Base-by-base conservation (phyloP, 108 stramenopile species). In the Skeletonema tropicum region DNA sequence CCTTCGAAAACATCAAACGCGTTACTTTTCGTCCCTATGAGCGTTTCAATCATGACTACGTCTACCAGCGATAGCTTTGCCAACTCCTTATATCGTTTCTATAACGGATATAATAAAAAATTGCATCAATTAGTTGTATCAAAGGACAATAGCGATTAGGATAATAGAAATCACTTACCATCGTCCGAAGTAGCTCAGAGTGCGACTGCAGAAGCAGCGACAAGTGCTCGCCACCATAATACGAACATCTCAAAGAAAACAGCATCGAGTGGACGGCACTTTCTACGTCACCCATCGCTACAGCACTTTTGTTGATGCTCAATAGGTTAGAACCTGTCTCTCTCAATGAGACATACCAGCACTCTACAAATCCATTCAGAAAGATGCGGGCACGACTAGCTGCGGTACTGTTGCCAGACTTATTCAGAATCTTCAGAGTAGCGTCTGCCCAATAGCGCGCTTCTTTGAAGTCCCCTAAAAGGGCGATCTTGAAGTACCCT, bases 141-240 rank as follows among this genome's bases (percentile, higher is more conserved):
- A 14, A 12, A 41, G 39, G 39, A 41, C 3, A 14, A 12, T 1
- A 41, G 39, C 12, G 13, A 29, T 29, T 29, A 29, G 26, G 26
- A 29, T 10, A 12, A 10, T 10, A 39, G 23, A 7, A 9, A 68
- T 2, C 31, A 36, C 52, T 55, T 23, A 55, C 52, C 52, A 55
- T 55, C 25, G 52, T 23, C 52, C 21, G 52, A 8, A 55, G 23
- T 25, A 55, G 52, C 7, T 55, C 52, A 55, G 6, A 55, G 60
- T 17, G 32, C 0, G 72, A 30, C 2, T 64, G 25, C 29, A 35
- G n/a, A 42, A 64, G 21, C 33, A 52, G 6, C 1, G 72, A 57
- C 33, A 73, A 35, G 1, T 73, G 64, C 32, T 73, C 72, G 15
- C 72, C 72, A 0, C 36, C 61, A 31, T 63, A 52, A 23, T 64